phyloP scores from a whole-genome alignment of 345 rosid genomes.

The Gossypium rotundifolium region DNA sequence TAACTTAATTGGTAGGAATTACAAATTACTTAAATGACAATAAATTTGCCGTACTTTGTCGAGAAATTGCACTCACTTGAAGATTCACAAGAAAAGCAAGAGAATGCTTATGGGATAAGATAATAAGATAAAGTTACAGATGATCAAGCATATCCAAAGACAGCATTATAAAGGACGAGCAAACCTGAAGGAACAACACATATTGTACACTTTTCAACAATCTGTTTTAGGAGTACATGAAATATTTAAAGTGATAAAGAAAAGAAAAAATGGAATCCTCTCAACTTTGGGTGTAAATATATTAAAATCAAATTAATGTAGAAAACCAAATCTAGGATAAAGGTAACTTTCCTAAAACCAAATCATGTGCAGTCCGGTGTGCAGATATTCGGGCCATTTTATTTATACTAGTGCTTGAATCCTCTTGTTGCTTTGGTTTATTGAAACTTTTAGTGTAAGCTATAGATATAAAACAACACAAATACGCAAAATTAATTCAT shows the following conservation, averaged over 20 bases:
- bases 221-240: not conserved
- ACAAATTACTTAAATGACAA: not conserved
- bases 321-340: constrained; percentile 1
- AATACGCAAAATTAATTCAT: not conserved
- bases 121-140: not conserved
- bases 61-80: not conserved
- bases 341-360: not conserved
- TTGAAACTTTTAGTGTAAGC: not conserved
- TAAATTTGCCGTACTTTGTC: not conserved
- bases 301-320: not conserved
- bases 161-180: not conserved
- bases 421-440: not conserved
- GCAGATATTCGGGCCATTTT: not conserved
- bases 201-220: not conserved
- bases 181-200: not conserved
- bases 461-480: not conserved
- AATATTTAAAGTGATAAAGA: not conserved
- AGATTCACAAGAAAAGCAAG: not conserved
- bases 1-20: not conserved
- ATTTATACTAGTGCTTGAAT: not conserved
- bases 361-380: not conserved
- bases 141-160: not conserved
- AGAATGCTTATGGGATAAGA: not conserved
- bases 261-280: not conserved
- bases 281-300: not conserved